These are phyloP conservation scores for Colletotrichum sp. DNA, from an alignment of 2,329 filamentous ascomycete genomes.

Conservation along the genomic window DNA sequence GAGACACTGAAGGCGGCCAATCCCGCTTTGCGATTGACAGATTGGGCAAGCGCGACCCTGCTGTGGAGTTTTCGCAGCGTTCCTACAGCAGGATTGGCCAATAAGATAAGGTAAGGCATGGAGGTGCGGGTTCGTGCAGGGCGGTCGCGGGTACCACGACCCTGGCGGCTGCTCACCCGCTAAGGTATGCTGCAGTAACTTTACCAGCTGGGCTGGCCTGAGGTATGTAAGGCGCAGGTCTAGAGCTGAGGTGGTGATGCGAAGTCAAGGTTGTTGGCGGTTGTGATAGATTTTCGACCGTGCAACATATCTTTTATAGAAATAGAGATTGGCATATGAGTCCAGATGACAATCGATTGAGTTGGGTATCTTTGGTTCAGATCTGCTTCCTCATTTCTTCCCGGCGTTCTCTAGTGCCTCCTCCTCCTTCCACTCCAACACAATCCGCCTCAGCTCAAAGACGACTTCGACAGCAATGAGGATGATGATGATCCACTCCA, in stretches of 20 bases:
- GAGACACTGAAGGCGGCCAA: not conserved
- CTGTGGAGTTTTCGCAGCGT: not conserved
- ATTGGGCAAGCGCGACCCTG: not conserved
- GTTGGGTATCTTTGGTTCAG: not conserved
- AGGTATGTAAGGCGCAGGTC: not conserved
- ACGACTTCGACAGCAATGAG: constrained; percentile 92
- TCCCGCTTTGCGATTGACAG: not conserved
- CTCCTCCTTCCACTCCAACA: constrained; percentile 62
- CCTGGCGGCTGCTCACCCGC: not conserved
- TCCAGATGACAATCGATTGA: not conserved
- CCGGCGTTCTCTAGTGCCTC: constrained; percentile 29
- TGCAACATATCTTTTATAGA: not conserved
- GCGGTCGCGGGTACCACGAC: not conserved
- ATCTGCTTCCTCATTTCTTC: not conserved
- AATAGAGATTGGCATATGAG: not conserved
- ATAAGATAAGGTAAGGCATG: not conserved
- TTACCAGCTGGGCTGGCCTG: not conserved
- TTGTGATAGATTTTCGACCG: not conserved
- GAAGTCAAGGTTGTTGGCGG: not conserved
- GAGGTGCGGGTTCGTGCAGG: not conserved
- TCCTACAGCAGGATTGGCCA: constrained; percentile 1
- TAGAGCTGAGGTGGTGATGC: not conserved
- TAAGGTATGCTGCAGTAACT: not conserved
- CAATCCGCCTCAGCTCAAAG: constrained; percentile 81
- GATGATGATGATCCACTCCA: constrained; percentile 96